Percentiles rank a stretch among this genome's conserved stretches.
These are phyloP conservation scores for Stagonosporopsis chrysanthemi DNA, from an alignment of 2,329 filamentous ascomycete genomes.

Conservation along the genomic window DNA sequence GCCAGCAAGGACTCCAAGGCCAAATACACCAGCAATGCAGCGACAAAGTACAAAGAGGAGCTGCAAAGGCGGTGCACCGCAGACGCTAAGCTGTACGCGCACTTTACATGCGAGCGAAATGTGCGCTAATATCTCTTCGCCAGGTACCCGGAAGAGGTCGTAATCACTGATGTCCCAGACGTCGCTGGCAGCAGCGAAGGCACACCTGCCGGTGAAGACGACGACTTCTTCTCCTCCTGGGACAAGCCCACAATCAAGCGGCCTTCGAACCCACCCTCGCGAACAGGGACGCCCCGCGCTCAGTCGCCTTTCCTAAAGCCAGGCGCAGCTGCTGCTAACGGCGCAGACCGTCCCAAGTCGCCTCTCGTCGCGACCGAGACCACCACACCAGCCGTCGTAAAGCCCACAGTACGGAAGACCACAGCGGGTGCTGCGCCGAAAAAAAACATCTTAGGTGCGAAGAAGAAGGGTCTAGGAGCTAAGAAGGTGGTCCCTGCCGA, in stretches of 20 bases:
- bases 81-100: constrained; percentile 81
- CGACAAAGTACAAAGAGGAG: constrained; percentile 97
- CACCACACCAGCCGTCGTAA: constrained; percentile 62
- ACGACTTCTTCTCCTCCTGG: constrained; percentile 99
- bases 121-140: constrained; percentile 25
- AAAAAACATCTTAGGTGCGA: constrained; percentile 89
- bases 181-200: constrained; percentile 65
- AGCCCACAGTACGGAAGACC: constrained; percentile 83
- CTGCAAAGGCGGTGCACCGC: constrained; percentile 82
- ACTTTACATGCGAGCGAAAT: constrained; percentile 14
- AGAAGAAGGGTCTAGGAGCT: constrained; percentile 60
- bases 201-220: constrained; percentile 83
- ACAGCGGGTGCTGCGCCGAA: constrained; percentile 69
- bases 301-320: constrained; percentile 90
- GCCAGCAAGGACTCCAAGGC: constrained; percentile 96
- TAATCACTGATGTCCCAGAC: constrained; percentile 75
- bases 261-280: constrained; percentile 90
- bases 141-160: constrained; percentile 84
- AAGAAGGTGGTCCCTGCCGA: constrained; percentile 81
- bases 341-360: constrained; percentile 75
- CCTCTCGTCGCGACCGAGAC: constrained; percentile 67
- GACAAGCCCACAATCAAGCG: constrained; percentile 97
- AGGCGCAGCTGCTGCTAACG: constrained; percentile 67
- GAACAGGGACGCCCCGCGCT: constrained; percentile 83
- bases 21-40: constrained; percentile 94